Base-by-base conservation (phyloP, 2,329 filamentous ascomycete species). In the Colletotrichum trifolii region DNA sequence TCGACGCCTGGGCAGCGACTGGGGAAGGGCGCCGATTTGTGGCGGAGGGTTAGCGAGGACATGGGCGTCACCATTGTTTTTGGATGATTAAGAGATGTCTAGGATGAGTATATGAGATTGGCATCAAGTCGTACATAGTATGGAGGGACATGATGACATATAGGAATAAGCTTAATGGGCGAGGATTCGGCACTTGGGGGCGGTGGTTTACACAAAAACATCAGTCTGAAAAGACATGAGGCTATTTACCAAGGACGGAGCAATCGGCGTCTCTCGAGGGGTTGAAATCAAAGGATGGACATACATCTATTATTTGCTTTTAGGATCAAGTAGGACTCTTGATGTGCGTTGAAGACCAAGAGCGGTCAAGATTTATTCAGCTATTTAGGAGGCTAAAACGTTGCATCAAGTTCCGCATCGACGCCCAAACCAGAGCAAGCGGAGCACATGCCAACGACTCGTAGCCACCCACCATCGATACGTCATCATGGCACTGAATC, bases 61-160 rank as follows among this genome's bases (percentile, higher is more conserved):
- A 85, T 85, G 81, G 86, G 85, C 2, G 79, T 88, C 17, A 85
- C 79, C 53, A 83, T 89, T 70, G 85, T 89, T 36, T 87, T 89
- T 78, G 86, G 86, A 15, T 87, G 72, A 81, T 53, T 36, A 54
- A n/a, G 17, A 39, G n/a, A 25, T 25, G 4, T 25, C 25, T 25
- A 25, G 25, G n/a, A 34, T 11, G 47, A 9, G n/a, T 6, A 33
- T 11, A 8, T 7, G 38, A 54, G 12, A 35, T 42, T 39, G 8
- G 35, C n/a, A 40, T 40, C 17, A 38, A n/a, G 54, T 39, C n/a
- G 46, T 50, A 58, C 17, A 50, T 50, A 43, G 33, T n/a, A 42
- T 43, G 38, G 35, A 47, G 35, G 46, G 42, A 7, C 17, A 42
- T 57, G 6, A n/a, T 12, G 46, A 13, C 17, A 50, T 25, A 49